Base-by-base conservation (phyloP, 768 basidiomycete species). In the Termitomyces eurrhizus region DNA sequence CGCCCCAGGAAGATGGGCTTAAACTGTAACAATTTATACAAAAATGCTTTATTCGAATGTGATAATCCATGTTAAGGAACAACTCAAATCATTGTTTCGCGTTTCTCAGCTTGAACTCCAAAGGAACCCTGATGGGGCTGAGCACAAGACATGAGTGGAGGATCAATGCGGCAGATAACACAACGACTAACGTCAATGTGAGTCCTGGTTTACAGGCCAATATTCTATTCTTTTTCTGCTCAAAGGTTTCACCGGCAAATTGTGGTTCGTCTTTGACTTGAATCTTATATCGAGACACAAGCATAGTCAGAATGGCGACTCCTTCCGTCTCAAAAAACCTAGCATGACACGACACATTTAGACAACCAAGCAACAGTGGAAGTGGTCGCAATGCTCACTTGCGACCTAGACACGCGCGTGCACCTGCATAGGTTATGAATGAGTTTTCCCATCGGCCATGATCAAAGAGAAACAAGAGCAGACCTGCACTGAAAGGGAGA, bases 1-100 rank as follows among this genome's bases (percentile, higher is more conserved):
- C 8, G 75, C 89, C 7, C 89, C 91, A 4, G 92, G 92, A 1
- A 82, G 85, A 69, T 83, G 83, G 82, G 80, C 77, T n/a, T 91
- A 66, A 76, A 16, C 49, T 39, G 8, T 35, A 9, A 32, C 7
- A 18, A 3, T 26, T 41, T 21, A 26, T 11, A 12, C 12, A 51
- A 35, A 33, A 9, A 50, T 21, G 5, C 4, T n/a, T n/a, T 32
- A 39, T 54, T 41, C 0, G 2, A 54, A 18, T 39, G 26, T 39
- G 21, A 36, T 4, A 24, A 24, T 2, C 18, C 1, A 26, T 26
- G 18, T 26, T 8, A 12, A 39, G 18, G 11, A 1, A 4, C 39
- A 32, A 42, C 42, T 29, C 29, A 18, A 14, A 18, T 48, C n/a
- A 39, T 11, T 46, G 42, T 50, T 52, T 46, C 41, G 21, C 13